Base-by-base conservation (phyloP, 108 stramenopile genomes). In the Cyclostephanos tholiformis region DNA sequence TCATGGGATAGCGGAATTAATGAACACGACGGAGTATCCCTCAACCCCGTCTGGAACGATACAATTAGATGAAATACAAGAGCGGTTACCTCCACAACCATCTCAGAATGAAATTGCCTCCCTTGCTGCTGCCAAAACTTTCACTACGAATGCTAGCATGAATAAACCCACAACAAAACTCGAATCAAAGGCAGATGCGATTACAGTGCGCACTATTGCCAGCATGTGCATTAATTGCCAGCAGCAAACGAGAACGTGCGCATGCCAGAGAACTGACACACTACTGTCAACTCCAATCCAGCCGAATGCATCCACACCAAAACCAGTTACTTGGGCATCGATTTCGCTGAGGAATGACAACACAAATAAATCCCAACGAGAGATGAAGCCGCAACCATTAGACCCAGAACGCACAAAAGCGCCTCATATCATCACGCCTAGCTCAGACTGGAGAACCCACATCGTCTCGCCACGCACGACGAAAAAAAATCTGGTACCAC, bases 291-390 rank as follows among this genome's bases (percentile, higher is more conserved):
- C 16, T 32, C 59, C 57, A 0, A 11, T 56, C 20, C 49, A 43
- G 20, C 62, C 71, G 23, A 51, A 29, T 56, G 19, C 52, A 25
- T 74, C 62, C 41, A 64, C 72, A 63, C 74, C 80, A 0, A 74
- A 74, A 61, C 80, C 80, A 6, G 73, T 67, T 10, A 43, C 80
- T 51, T 81, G 80, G 80, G 80, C 80, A 67, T 75, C 80, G 13
- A 64, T 81, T 48, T 73, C 80, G 63, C 57, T 65, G 9, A 23
- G 12, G 11, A 81, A 71, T 60, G 59, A 64, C 20, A 41, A 63
- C n/a, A 20, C 69, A 50, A 55, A 39, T 14, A 63, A 55, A 23
- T 49, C 13, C 30, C 57, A 48, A 0, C 32, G 17, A 53, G 43
- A n/a, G 16, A 8, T 19, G 51, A 29, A 9, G 23, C 55, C 38